These are phyloP conservation scores for Curvularia eragrostidis DNA, from an alignment of 2,329 filamentous ascomycete species.

Conservation along the genomic window DNA sequence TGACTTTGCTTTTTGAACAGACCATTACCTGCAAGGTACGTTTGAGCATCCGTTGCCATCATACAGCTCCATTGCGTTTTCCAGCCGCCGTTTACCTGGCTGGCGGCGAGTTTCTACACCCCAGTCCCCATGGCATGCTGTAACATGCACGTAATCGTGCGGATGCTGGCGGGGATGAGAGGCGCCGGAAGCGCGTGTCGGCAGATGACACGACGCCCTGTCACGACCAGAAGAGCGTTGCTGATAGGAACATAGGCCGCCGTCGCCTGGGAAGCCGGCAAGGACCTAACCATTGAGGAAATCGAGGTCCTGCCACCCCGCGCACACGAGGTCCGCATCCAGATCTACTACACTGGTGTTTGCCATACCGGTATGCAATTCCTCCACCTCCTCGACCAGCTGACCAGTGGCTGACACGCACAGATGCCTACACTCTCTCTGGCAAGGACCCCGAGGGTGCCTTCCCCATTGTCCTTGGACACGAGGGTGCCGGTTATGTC, in stretches of 20 bases:
- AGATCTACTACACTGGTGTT: slow-evolving; percentile 97
- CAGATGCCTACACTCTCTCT: slow-evolving; percentile 66
- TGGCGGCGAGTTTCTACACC: slow-evolving; percentile 29
- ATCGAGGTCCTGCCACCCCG: slow-evolving; percentile 88
- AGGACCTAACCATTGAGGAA: slow-evolving; percentile 87
- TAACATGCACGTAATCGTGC: slow-evolving; percentile 10
- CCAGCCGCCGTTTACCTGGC: background rate
- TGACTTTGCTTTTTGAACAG: slow-evolving; percentile 55
- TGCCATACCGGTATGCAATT: slow-evolving; percentile 85
- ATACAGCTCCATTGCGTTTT: slow-evolving; percentile 14
- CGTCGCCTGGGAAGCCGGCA: slow-evolving; percentile 95
- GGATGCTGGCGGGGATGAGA: slow-evolving; percentile 12
- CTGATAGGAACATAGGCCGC: slow-evolving; percentile 68
- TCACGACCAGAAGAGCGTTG: slow-evolving; percentile 3
- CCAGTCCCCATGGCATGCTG: slow-evolving; percentile 36
- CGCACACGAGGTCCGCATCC: slow-evolving; percentile 93
- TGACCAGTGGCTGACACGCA: background rate
- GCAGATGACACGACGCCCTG: slow-evolving; percentile 1
- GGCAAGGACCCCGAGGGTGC: slow-evolving; percentile 92
- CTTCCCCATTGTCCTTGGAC: slow-evolving; percentile 53
- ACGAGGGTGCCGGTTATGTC: slow-evolving; percentile 53
- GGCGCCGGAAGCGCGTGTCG: background rate
- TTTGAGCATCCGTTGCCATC: slow-evolving; percentile 60
- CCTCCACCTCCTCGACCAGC: background rate
- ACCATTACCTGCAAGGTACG: slow-evolving; percentile 92